Evolutionary conservation across 495 filamentous ascomycete species (phyloP).

Genomic region (Parmelia sp.): DNA sequence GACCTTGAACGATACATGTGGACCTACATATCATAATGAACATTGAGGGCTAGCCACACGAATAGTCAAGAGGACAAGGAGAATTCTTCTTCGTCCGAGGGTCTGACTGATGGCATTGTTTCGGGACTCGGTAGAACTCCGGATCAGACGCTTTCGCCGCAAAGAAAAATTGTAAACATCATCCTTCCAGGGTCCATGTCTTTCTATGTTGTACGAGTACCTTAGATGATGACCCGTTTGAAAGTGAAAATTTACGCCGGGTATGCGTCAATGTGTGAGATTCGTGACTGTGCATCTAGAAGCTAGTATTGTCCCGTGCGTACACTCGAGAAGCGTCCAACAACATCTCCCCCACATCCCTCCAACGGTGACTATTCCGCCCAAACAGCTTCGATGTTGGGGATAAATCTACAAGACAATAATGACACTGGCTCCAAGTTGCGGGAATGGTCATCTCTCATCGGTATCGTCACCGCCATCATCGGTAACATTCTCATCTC

Average conservation of each 20-base stretch:
- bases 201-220: background rate
- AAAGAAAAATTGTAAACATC: background rate
- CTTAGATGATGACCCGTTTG: background rate
- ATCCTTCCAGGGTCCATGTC: background rate
- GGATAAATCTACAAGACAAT: background rate
- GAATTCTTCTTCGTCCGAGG: no score
- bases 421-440: conserved; percentile 27
- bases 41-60: background rate
- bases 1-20: no score
- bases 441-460: conserved; percentile 81
- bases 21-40: background rate
- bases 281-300: background rate
- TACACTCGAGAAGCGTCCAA: background rate
- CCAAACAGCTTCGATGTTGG: background rate
- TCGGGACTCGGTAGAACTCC: background rate
- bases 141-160: background rate
- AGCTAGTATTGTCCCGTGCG: background rate
- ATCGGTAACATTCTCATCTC: conserved; percentile 88
- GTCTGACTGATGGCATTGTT: no score
- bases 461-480: conserved; percentile 90
- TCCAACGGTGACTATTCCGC: background rate
- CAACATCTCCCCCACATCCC: background rate
- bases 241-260: background rate
- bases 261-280: background rate
- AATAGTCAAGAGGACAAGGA: background rate